Conservation (phyloP, 202 grass and related monocot species). For the Panicum virgatum region DNA sequence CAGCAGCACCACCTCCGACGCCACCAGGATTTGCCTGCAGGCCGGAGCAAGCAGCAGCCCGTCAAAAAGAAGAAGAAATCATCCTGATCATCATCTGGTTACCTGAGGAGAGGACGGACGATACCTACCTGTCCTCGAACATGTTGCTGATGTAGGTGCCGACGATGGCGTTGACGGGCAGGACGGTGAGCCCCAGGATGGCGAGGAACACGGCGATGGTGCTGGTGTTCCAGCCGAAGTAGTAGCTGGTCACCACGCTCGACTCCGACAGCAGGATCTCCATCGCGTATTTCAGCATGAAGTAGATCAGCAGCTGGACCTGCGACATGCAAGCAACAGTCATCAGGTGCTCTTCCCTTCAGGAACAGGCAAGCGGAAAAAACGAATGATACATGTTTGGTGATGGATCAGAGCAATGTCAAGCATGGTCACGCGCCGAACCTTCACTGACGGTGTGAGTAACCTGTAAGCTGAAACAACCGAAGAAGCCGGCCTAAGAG, state of each 20-base stretch:
- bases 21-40: conserved; percentile 51
- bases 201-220: conserved; percentile 59
- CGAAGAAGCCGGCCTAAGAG: conserved; percentile 44
- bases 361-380: background rate
- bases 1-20: conserved; percentile 49
- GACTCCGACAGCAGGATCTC: conserved; percentile 67
- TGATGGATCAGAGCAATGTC: background rate
- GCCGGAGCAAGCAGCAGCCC: too few species aligned
- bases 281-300: conserved; percentile 75
- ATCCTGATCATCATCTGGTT: too few species aligned
- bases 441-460: conserved; percentile 62
- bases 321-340: background rate
- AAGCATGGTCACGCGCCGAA: background rate
- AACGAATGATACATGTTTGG: background rate
- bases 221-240: conserved; percentile 58
- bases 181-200: conserved; percentile 51
- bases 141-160: conserved; percentile 73
- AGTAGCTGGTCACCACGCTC: conserved; percentile 53
- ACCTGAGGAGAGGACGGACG: too few species aligned
- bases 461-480: conserved; percentile 50
- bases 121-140: conserved; percentile 51
- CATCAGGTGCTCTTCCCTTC: background rate
- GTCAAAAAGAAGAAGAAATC: background rate
- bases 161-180: conserved; percentile 56
- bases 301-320: conserved; percentile 61